Evolutionary conservation across 2,329 filamentous ascomycete genomes (phyloP).

Genomic region (Arthroderma sp.): DNA sequence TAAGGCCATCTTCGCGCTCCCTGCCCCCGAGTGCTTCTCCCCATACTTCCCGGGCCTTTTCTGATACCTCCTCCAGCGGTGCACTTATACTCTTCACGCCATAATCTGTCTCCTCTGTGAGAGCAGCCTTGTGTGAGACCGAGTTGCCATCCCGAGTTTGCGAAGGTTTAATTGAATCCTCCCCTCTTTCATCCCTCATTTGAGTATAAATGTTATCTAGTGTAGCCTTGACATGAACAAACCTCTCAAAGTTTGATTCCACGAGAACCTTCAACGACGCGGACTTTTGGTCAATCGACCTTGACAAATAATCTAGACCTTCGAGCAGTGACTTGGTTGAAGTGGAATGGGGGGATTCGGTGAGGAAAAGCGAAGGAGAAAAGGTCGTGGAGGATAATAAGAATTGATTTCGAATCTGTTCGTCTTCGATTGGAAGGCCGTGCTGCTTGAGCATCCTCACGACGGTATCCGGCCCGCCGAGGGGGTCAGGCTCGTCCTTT

Average conservation of each 20-base stretch:
- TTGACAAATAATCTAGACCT: constrained; percentile 73
- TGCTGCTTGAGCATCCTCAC: constrained; percentile 63
- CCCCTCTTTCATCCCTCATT: constrained; percentile 62
- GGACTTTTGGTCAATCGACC: constrained; percentile 94
- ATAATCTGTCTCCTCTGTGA: constrained; percentile 86
- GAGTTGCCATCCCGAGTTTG: constrained; percentile 17
- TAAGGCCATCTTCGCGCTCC: constrained; percentile 80
- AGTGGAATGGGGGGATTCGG: constrained; percentile 75
- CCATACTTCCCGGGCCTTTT: constrained; percentile 96
- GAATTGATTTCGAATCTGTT: constrained; percentile 73
- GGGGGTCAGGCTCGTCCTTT: constrained; percentile 81
- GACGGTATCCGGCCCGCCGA: constrained; percentile 80
- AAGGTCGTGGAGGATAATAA: constrained; percentile 92
- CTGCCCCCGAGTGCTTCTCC: constrained; percentile 82
- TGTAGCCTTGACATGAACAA: constrained; percentile 91
- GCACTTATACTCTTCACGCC: constrained; percentile 77
- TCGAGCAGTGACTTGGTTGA: constrained; percentile 68
- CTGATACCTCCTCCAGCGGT: constrained; percentile 75
- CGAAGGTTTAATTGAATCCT: constrained; percentile 9
- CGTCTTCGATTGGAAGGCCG: constrained; percentile 69
- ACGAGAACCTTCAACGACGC: constrained; percentile 92
- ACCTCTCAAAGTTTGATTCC: constrained; percentile 95
- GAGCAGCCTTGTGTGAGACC: constrained; percentile 71
- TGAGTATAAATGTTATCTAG: constrained; percentile 98
- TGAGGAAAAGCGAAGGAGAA: constrained; percentile 80